These are phyloP conservation scores for Fusarium sp. DNA, from an alignment of 2,329 filamentous ascomycete species.

Conservation along the genomic window DNA sequence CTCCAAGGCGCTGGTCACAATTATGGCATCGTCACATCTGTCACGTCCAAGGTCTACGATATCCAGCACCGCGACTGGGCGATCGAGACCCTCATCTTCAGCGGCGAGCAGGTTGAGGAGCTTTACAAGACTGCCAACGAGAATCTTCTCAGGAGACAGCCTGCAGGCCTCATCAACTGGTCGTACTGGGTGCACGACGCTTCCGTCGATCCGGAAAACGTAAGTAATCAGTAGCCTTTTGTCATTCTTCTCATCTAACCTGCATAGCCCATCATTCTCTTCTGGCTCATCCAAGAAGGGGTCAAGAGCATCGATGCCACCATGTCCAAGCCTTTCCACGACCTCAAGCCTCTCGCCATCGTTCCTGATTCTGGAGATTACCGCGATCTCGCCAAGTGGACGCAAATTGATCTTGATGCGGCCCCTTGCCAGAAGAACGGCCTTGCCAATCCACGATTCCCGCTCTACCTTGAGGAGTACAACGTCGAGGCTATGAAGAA, in stretches of 20 bases:
- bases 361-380: slow-evolving; percentile 39
- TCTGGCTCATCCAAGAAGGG: slow-evolving; percentile 57
- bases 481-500: slow-evolving; percentile 27
- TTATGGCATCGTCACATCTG: slow-evolving; percentile 48
- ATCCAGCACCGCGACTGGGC: slow-evolving; percentile 40
- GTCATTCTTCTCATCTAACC: neutral
- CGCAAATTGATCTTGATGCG: slow-evolving; percentile 28
- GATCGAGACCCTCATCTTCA: slow-evolving; percentile 54
- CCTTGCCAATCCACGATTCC: slow-evolving; percentile 40
- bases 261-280: slow-evolving; percentile 51
- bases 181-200: slow-evolving; percentile 57
- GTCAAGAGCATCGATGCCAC: slow-evolving; percentile 51
- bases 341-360: slow-evolving; percentile 52
- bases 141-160: slow-evolving; percentile 54
- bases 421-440: slow-evolving; percentile 39
- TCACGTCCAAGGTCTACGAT: slow-evolving; percentile 46
- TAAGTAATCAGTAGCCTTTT: slow-evolving; percentile 32
- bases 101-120: slow-evolving; percentile 58
- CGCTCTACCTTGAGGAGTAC: slow-evolving; percentile 38
- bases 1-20: slow-evolving; percentile 48
- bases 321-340: slow-evolving; percentile 56
- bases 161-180: slow-evolving; percentile 59
- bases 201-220: slow-evolving; percentile 52
- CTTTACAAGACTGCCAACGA: slow-evolving; percentile 59
- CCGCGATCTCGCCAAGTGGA: slow-evolving; percentile 37